Evolutionary conservation across 148 eudicot genomes (phyloP).

Genomic region (Camellia sinensis): DNA sequence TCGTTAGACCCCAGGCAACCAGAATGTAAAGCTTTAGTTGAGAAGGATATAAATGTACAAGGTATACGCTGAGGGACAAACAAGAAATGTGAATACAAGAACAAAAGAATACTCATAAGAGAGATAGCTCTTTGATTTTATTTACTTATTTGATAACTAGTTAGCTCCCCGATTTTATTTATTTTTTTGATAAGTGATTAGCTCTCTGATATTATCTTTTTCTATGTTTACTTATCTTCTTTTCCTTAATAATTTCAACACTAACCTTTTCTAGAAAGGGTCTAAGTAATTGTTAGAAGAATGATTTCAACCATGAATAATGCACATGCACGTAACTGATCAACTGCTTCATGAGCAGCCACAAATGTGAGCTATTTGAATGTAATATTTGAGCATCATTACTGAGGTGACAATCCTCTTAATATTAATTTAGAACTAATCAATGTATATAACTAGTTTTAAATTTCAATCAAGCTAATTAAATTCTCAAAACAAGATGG

Average conservation of each 20-base stretch:
- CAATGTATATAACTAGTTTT: background rate
- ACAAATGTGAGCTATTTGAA: background rate
- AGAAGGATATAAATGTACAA: background rate
- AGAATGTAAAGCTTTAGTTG: background rate
- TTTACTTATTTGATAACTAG: background rate
- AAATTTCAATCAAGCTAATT: slow-evolving; percentile 5
- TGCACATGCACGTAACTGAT: background rate
- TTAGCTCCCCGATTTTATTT: background rate
- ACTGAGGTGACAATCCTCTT: background rate
- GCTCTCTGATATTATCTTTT: no score
- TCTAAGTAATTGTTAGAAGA: background rate
- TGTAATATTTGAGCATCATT: background rate
- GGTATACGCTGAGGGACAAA: background rate
- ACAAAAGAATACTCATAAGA: background rate
- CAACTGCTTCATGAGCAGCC: background rate
- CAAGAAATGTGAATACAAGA: background rate
- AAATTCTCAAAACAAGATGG: slow-evolving; percentile 4
- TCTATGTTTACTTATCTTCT: background rate
- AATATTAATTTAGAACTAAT: background rate
- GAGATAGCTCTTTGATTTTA: background rate
- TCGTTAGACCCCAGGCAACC: background rate
- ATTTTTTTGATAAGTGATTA: no score
- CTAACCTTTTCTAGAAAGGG: background rate
- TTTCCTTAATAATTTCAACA: background rate
- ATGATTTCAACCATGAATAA: background rate